Conservation (phyloP, 2,329 filamentous ascomycete genomes). For the Colletotrichum tofieldiae region DNA sequence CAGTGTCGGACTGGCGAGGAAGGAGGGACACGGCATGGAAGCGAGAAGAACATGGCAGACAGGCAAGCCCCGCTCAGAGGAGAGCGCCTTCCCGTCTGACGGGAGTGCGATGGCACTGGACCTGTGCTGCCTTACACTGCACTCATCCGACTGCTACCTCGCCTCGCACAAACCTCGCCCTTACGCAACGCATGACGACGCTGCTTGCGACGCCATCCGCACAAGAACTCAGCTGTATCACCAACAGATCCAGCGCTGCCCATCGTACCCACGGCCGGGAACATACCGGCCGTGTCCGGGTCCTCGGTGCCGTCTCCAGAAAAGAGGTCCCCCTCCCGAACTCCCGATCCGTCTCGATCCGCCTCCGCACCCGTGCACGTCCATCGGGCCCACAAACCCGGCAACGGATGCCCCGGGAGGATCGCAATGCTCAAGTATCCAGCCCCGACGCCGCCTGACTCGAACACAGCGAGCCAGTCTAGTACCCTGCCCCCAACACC, state of each 20-base stretch:
- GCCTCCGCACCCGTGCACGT: neutral
- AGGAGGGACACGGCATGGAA: neutral
- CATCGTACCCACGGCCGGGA: neutral
- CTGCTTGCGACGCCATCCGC: neutral
- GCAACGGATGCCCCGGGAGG: neutral
- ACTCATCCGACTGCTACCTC: neutral
- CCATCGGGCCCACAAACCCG: neutral
- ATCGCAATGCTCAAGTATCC: neutral
- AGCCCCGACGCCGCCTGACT: neutral
- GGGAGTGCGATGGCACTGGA: no score
- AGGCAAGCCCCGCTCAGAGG: neutral
- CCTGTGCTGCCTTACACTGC: constrained; percentile 6
- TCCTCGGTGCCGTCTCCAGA: neutral
- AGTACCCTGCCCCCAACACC: neutral
- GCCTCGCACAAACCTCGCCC: neutral
- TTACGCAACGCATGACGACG: neutral
- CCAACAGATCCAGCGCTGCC: neutral
- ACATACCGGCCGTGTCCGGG: neutral
- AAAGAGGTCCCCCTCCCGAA: neutral
- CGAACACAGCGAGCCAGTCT: neutral
- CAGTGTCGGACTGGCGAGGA: neutral
- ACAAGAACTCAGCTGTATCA: neutral
- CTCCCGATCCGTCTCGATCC: neutral
- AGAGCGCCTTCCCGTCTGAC: neutral
- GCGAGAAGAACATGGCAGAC: neutral